phyloP scores from a whole-genome alignment of 495 filamentous ascomycete species.

The Penicillium cosmopolitanum region DNA sequence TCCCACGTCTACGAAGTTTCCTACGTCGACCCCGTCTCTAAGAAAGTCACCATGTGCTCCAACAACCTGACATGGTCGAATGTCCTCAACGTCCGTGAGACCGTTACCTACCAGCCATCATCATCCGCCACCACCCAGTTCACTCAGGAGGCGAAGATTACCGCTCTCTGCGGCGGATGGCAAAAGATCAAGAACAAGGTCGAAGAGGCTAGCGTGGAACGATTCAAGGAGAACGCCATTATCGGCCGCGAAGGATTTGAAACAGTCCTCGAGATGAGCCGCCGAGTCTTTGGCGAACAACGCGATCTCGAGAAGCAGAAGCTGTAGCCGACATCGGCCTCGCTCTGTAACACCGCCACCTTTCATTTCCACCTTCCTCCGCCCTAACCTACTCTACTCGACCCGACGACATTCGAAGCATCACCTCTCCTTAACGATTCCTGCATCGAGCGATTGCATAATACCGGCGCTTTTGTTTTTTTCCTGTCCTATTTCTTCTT shows the following conservation, averaged over 20 bases:
- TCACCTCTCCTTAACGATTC: constrained; percentile 14
- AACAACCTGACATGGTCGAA: constrained; percentile 90
- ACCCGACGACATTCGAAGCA: constrained; percentile 8
- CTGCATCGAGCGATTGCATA: constrained; percentile 44
- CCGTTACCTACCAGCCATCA: constrained; percentile 76
- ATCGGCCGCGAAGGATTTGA: constrained; percentile 93
- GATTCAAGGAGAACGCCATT: constrained; percentile 87
- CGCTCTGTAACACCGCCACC: neutral
- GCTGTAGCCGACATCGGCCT: constrained; percentile 22
- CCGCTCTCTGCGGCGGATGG: constrained; percentile 93
- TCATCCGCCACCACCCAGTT: constrained; percentile 72
- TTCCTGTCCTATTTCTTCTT: neutral
- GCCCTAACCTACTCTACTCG: neutral
- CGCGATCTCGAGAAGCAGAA: constrained; percentile 60
- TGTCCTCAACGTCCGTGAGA: constrained; percentile 86
- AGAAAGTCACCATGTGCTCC: constrained; percentile 92
- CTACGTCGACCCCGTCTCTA: constrained; percentile 80
- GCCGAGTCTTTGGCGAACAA: constrained; percentile 90
- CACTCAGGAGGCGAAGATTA: constrained; percentile 86
- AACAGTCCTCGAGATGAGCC: constrained; percentile 88
- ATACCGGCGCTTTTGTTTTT: constrained; percentile 25
- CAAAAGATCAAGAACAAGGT: constrained; percentile 92
- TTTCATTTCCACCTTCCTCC: neutral
- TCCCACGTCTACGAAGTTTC: constrained; percentile 93
- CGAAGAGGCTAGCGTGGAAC: constrained; percentile 85